phyloP scores from a whole-genome alignment of 805 yeast species.

The Yarrowia sp. region DNA sequence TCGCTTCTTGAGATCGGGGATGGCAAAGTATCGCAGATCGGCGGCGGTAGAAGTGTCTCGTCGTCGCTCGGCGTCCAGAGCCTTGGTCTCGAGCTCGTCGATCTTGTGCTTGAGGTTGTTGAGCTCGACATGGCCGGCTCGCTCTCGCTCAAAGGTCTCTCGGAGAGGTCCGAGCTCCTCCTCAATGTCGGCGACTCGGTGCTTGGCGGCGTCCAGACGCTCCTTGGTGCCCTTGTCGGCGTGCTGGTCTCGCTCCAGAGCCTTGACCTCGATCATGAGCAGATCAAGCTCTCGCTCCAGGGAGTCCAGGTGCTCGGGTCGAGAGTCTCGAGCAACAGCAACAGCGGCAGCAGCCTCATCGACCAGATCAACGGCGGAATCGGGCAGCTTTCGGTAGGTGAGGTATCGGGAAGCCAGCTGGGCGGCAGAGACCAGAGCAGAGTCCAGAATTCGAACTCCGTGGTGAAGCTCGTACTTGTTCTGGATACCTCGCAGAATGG shows the following conservation, averaged over 20 bases:
- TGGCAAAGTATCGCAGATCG: constrained; percentile 94
- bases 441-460: constrained; percentile 94
- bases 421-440: constrained; percentile 93
- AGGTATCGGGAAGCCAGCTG: constrained; percentile 92
- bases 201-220: constrained; percentile 78
- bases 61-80: constrained; percentile 95
- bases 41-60: constrained; percentile 94
- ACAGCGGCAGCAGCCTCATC: constrained; percentile 97
- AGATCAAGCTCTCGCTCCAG: constrained; percentile 91
- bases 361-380: constrained; percentile 93
- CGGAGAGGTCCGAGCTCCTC: constrained; percentile 86
- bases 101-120: constrained; percentile 87
- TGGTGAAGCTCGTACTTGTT: constrained; percentile 96
- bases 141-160: constrained; percentile 84
- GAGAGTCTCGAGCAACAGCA: constrained; percentile 97
- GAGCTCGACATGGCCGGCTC: constrained; percentile 88
- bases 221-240: constrained; percentile 77
- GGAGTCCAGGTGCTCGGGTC: constrained; percentile 94
- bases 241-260: constrained; percentile 91
- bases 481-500: constrained; percentile 94
- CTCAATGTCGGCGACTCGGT: constrained; percentile 79
- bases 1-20: constrained; percentile 84
- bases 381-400: constrained; percentile 95
- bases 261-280: constrained; percentile 93
- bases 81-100: constrained; percentile 92